phyloP scores from a whole-genome alignment of 192 early-diverging fungal genomes.

The Entomortierella parvispora region DNA sequence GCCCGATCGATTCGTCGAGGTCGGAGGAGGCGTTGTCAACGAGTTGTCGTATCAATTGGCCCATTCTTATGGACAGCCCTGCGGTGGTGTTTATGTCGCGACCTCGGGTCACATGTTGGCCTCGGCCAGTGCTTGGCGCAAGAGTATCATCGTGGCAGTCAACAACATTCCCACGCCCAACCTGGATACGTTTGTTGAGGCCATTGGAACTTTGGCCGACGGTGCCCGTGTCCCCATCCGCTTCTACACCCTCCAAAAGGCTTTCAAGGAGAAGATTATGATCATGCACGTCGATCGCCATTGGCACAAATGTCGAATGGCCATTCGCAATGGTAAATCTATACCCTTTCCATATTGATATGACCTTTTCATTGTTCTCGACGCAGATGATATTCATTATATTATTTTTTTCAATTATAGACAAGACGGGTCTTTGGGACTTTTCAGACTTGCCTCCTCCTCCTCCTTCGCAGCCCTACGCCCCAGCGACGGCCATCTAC shows the following conservation, averaged over 20 bases:
- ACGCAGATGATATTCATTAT: too few relatives aligned
- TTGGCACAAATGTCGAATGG: slow-evolving; percentile 86
- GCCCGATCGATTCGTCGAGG: slow-evolving; percentile 84
- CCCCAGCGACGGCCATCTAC: slow-evolving; percentile 77
- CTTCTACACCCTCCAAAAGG: slow-evolving; percentile 83
- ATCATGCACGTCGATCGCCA: slow-evolving; percentile 90
- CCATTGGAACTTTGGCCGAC: slow-evolving; percentile 71
- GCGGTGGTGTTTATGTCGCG: slow-evolving; percentile 84
- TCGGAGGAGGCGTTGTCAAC: slow-evolving; percentile 85
- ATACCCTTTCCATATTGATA: background rate
- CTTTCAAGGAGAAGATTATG: slow-evolving; percentile 82
- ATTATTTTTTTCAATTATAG: slow-evolving; percentile 31
- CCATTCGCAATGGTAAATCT: slow-evolving; percentile 72
- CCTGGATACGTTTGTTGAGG: slow-evolving; percentile 72
- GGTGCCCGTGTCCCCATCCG: slow-evolving; percentile 66
- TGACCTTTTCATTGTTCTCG: too few relatives aligned
- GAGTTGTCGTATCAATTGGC: slow-evolving; percentile 84
- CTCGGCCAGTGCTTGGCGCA: slow-evolving; percentile 72
- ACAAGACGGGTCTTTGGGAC: slow-evolving; percentile 83
- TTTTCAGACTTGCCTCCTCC: slow-evolving; percentile 75
- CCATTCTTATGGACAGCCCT: slow-evolving; percentile 72
- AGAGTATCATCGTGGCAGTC: slow-evolving; percentile 73
- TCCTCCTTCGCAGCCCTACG: slow-evolving; percentile 55
- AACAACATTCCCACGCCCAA: slow-evolving; percentile 73
- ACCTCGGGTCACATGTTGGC: slow-evolving; percentile 75